These are phyloP conservation scores for Pseudophaeomoniella oleicola DNA, from an alignment of 2,329 filamentous ascomycete species.

Conservation along the genomic window DNA sequence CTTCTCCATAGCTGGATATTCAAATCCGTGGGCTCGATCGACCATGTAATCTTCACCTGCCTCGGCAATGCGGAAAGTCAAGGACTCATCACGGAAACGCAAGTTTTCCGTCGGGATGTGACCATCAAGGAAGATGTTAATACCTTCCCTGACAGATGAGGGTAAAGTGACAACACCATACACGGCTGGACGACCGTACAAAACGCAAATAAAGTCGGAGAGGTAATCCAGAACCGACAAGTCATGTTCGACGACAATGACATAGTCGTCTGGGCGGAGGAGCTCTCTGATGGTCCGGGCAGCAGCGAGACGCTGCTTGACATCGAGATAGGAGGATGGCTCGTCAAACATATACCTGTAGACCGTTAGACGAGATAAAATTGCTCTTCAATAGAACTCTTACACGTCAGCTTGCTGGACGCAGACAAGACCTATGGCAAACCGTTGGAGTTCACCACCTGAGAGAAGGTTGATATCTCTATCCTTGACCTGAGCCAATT, in stretches of 20 bases:
- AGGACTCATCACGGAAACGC: constrained; percentile 91
- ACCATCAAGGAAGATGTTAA: constrained; percentile 98
- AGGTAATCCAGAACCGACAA: constrained; percentile 96
- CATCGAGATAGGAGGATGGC: constrained; percentile 96
- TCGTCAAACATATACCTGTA: constrained; percentile 94
- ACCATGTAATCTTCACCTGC: constrained; percentile 74
- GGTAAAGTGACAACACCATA: constrained; percentile 97
- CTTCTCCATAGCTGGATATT: constrained; percentile 85
- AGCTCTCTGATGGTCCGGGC: constrained; percentile 86
- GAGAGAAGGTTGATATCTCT: constrained; percentile 83
- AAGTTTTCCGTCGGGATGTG: constrained; percentile 97
- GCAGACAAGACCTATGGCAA: constrained; percentile 89
- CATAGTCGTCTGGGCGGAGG: constrained; percentile 77
- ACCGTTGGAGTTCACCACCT: constrained; percentile 95
- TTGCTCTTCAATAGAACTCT: constrained; percentile 13
- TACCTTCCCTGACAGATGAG: constrained; percentile 91
- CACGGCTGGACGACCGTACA: constrained; percentile 88
- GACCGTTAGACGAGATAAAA: constrained; percentile 2
- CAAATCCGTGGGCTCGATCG: constrained; percentile 73
- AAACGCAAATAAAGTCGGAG: constrained; percentile 93
- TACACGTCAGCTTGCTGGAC: constrained; percentile 89
- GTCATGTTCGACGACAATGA: constrained; percentile 99
- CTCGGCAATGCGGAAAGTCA: constrained; percentile 89
- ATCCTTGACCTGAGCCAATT: constrained; percentile 78
- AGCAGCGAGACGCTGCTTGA: constrained; percentile 93